These are phyloP conservation scores for Lagenidium sp. DNA, from an alignment of 352 stramenopile species.

Conservation along the genomic window DNA sequence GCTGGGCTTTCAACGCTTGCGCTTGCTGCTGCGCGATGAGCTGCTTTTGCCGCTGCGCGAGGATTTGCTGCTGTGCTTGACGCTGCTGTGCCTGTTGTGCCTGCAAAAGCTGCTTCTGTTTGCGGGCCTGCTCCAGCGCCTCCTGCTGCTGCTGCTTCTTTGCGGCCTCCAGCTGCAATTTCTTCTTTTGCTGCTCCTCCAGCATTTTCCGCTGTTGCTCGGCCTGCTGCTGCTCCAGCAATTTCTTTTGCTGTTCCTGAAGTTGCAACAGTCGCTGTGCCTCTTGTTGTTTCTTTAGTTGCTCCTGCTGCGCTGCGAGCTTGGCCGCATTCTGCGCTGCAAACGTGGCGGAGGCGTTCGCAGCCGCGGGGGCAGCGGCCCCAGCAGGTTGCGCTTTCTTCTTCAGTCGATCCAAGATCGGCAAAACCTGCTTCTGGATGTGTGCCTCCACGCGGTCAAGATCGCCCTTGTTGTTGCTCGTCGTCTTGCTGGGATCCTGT, in stretches of 20 bases:
- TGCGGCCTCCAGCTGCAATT: conserved; percentile 42
- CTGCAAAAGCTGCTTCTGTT: conserved; percentile 46
- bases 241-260: conserved; percentile 62
- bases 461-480: conserved; percentile 69
- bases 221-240: conserved; percentile 53
- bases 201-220: conserved; percentile 55
- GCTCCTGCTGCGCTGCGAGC: conserved; percentile 27
- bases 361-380: conserved; percentile 1
- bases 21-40: conserved; percentile 28
- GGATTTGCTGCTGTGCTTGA: conserved; percentile 13
- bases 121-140: conserved; percentile 46
- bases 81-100: conserved; percentile 33
- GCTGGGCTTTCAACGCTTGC: conserved; percentile 5
- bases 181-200: conserved; percentile 66
- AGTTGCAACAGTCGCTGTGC: conserved; percentile 38
- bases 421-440: conserved; percentile 78
- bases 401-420: conserved; percentile 66
- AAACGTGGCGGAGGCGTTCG: conserved; percentile 5
- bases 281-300: conserved; percentile 62
- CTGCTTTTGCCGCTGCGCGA: conserved; percentile 22
- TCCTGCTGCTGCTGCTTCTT: conserved; percentile 59
- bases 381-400: conserved; percentile 40
- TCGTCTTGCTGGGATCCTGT: conserved; percentile 71
- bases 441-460: conserved; percentile 74
- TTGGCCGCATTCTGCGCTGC: conserved; percentile 11